These are phyloP conservation scores for Sporothrix inflata DNA, from an alignment of 2,329 filamentous ascomycete species.

Conservation along the genomic window DNA sequence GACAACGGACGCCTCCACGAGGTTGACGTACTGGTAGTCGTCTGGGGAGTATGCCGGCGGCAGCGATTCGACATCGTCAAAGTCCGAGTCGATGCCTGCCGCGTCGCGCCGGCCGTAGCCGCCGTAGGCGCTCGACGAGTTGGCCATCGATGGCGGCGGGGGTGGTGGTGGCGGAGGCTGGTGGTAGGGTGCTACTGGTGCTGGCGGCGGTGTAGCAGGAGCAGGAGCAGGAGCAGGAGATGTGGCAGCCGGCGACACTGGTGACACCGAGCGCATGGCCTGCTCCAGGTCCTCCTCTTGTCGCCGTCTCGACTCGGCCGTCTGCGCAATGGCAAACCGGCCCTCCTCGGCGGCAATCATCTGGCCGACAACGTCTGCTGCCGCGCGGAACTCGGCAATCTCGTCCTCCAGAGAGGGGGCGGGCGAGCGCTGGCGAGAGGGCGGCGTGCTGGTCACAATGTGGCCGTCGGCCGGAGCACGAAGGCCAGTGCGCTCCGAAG, in stretches of 20 bases:
- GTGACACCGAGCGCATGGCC: not conserved
- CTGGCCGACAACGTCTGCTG: slow-evolving; percentile 50
- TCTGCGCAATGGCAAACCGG: slow-evolving; percentile 28
- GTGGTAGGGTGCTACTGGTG: slow-evolving; percentile 10
- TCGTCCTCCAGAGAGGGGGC: slow-evolving; percentile 52
- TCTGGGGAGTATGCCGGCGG: slow-evolving; percentile 51
- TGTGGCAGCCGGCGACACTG: not conserved
- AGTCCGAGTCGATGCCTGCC: slow-evolving; percentile 28
- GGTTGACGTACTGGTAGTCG: slow-evolving; percentile 28
- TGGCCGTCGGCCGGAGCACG: slow-evolving; percentile 5
- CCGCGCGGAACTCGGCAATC: slow-evolving; percentile 52
- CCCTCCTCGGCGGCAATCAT: slow-evolving; percentile 52
- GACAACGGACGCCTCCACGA: slow-evolving; percentile 43
- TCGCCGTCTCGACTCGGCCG: slow-evolving; percentile 33
- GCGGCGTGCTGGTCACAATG: slow-evolving; percentile 24
- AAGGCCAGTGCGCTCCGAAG: not conserved
- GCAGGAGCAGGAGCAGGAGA: not conserved
- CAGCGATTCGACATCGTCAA: slow-evolving; percentile 44
- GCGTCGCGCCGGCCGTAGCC: slow-evolving; percentile 26
- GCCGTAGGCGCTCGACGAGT: slow-evolving; percentile 25
- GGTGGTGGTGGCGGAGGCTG: slow-evolving; percentile 22
- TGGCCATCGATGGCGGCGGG: slow-evolving; percentile 24
- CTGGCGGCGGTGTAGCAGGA: not conserved
- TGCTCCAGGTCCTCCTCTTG: slow-evolving; percentile 30
- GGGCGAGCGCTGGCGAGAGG: slow-evolving; percentile 31